Evolutionary conservation across 352 stramenopile genomes (phyloP).

Genomic region (Achlya hypogyna): DNA sequence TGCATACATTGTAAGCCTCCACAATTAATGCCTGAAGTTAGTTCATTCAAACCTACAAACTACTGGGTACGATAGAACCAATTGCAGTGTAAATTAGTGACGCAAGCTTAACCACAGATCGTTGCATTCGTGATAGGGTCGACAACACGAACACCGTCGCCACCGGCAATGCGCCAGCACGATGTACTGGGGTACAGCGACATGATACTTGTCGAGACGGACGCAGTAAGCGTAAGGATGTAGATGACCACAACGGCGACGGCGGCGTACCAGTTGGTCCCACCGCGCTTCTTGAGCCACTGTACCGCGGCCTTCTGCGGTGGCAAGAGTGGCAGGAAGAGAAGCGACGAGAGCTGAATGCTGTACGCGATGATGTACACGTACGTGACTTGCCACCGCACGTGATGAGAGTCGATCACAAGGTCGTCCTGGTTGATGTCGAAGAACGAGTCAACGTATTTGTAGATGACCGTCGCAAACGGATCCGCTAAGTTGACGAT

Average conservation of each 20-base stretch:
- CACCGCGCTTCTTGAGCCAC: constrained; percentile 32
- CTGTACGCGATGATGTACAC: constrained; percentile 50
- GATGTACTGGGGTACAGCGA: constrained; percentile 30
- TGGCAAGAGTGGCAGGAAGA: constrained; percentile 41
- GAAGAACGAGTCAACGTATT: constrained; percentile 43
- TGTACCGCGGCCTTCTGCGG: constrained; percentile 45
- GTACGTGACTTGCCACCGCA: constrained; percentile 34
- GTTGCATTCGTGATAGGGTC: not conserved
- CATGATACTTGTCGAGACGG: constrained; percentile 41
- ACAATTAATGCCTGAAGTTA: no score
- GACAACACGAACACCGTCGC: not conserved
- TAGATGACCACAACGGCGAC: constrained; percentile 28
- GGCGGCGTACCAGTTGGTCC: constrained; percentile 27
- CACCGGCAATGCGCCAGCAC: constrained; percentile 29
- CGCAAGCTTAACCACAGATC: not conserved
- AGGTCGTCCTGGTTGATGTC: constrained; percentile 36
- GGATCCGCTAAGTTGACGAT: constrained; percentile 35
- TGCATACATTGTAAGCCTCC: no score
- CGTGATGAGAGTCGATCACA: constrained; percentile 21
- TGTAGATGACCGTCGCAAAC: constrained; percentile 47
- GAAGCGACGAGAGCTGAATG: constrained; percentile 36
- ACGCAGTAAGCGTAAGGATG: constrained; percentile 22
- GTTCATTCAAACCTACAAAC: no score
- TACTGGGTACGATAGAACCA: no score
- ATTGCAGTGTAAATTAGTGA: no score